Evolutionary conservation across 306 rosid species (phyloP).

Genomic region (Vigna nakashimae): DNA sequence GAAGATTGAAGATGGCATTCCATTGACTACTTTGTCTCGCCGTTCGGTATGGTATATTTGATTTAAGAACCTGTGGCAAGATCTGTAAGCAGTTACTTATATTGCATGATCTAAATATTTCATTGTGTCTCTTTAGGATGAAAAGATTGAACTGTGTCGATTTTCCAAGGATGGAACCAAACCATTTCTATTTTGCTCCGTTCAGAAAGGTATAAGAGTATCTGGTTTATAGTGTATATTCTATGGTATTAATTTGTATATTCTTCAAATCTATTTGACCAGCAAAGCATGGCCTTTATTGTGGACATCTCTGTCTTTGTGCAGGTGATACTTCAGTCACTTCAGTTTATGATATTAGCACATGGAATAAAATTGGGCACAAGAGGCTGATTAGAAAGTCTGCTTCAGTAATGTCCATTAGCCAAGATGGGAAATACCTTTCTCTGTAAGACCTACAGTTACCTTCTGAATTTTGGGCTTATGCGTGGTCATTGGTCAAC

Average conservation of each 20-base stretch:
- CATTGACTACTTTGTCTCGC: constrained; percentile 78
- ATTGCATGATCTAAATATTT: constrained; percentile 29
- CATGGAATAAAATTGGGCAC: constrained; percentile 90
- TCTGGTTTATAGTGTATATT: constrained; percentile 14
- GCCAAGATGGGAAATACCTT: constrained; percentile 96
- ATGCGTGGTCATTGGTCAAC: constrained; percentile 5
- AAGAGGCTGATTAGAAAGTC: constrained; percentile 86
- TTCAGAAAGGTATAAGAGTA: constrained; percentile 69
- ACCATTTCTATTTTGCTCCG: constrained; percentile 83
- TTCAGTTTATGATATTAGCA: constrained; percentile 87
- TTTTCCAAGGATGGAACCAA: constrained; percentile 97
- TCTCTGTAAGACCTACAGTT: constrained; percentile 77
- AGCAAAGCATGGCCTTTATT: constrained; percentile 27
- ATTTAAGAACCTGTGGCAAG: constrained; percentile 19
- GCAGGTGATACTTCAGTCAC: constrained; percentile 74
- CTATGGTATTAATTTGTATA: background rate
- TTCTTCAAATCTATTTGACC: constrained; percentile 31
- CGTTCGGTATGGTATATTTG: constrained; percentile 58
- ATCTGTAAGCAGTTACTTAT: constrained; percentile 27
- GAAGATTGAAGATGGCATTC: constrained; percentile 89
- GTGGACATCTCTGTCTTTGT: constrained; percentile 30
- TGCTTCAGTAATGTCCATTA: constrained; percentile 81
- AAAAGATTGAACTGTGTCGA: constrained; percentile 87
- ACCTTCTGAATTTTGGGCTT: constrained; percentile 30
- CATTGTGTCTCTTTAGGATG: constrained; percentile 62